phyloP scores from a whole-genome alignment of 2,329 filamentous ascomycete species.

The Penicillium hesseltinei region DNA sequence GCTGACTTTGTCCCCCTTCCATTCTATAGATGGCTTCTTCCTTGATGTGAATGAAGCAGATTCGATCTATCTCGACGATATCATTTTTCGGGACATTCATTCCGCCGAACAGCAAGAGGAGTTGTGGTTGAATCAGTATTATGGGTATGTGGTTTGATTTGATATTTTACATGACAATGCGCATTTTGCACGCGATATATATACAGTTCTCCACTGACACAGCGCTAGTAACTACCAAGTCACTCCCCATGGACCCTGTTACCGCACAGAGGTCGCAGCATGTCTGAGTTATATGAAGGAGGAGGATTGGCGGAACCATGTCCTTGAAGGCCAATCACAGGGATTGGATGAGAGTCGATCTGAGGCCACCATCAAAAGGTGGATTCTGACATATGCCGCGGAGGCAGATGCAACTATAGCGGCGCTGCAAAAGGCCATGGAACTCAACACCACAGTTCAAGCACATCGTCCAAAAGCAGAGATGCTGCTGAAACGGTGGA shows the following conservation, averaged over 20 bases:
- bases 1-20: not conserved
- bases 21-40: conserved; percentile 42
- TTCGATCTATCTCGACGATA: conserved; percentile 42
- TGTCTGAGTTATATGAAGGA: conserved; percentile 41
- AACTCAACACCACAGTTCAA: conserved; percentile 15
- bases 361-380: conserved; percentile 34
- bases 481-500: conserved; percentile 38
- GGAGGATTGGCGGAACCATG: conserved; percentile 40
- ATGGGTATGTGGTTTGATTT: conserved; percentile 33
- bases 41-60: conserved; percentile 43
- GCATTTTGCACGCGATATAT: not conserved
- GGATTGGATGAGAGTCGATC: conserved; percentile 33
- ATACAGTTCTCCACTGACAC: conserved; percentile 5
- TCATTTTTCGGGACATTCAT: conserved; percentile 36
- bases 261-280: conserved; percentile 44
- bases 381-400: conserved; percentile 35
- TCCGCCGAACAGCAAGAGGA: conserved; percentile 31
- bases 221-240: conserved; percentile 42
- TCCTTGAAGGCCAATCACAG: conserved; percentile 36
- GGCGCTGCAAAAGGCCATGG: conserved; percentile 22
- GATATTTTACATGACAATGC: conserved; percentile 6
- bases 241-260: conserved; percentile 40
- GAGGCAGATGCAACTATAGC: conserved; percentile 35
- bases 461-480: conserved; percentile 25
- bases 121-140: conserved; percentile 38